phyloP scores from a whole-genome alignment of 2,329 filamentous ascomycete genomes.

The Penicillium sp. region DNA sequence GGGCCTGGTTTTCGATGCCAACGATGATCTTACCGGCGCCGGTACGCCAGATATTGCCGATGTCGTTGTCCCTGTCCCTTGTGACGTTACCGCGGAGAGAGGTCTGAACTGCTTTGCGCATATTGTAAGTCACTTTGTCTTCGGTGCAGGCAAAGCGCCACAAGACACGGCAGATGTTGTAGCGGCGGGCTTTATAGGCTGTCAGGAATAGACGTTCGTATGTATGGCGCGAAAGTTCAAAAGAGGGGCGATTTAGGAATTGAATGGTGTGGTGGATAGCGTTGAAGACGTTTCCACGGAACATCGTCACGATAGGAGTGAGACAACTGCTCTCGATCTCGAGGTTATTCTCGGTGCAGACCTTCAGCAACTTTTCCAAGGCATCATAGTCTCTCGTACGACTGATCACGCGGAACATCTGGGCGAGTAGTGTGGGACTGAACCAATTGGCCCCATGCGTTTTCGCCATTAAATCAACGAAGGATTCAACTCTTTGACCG shows the following conservation, averaged over 20 bases:
- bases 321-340: slow-evolving; percentile 27
- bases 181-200: slow-evolving; percentile 36
- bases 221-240: slow-evolving; percentile 20
- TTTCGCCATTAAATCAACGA: slow-evolving; percentile 37
- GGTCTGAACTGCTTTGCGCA: slow-evolving; percentile 31
- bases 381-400: slow-evolving; percentile 24
- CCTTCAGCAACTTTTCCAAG: slow-evolving; percentile 28
- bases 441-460: slow-evolving; percentile 39
- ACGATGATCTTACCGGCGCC: slow-evolving; percentile 34
- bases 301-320: slow-evolving; percentile 28
- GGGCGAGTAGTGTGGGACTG: slow-evolving; percentile 32
- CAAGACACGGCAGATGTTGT: slow-evolving; percentile 45
- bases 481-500: slow-evolving; percentile 33
- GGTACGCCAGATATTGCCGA: slow-evolving; percentile 19
- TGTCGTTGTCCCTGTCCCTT: slow-evolving; percentile 1
- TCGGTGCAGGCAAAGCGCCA: slow-evolving; percentile 48
- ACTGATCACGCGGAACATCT: slow-evolving; percentile 36
- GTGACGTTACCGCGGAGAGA: slow-evolving; percentile 30
- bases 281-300: slow-evolving; percentile 21
- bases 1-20: slow-evolving; percentile 26
- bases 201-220: slow-evolving; percentile 41
- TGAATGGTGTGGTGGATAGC: slow-evolving; percentile 24
- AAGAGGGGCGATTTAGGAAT: slow-evolving; percentile 17
- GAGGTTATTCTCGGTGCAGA: slow-evolving; percentile 29
- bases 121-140: slow-evolving; percentile 29